Evolutionary conservation across 2,329 filamentous ascomycete genomes (phyloP).

Genomic region (Fusarium virguliforme): DNA sequence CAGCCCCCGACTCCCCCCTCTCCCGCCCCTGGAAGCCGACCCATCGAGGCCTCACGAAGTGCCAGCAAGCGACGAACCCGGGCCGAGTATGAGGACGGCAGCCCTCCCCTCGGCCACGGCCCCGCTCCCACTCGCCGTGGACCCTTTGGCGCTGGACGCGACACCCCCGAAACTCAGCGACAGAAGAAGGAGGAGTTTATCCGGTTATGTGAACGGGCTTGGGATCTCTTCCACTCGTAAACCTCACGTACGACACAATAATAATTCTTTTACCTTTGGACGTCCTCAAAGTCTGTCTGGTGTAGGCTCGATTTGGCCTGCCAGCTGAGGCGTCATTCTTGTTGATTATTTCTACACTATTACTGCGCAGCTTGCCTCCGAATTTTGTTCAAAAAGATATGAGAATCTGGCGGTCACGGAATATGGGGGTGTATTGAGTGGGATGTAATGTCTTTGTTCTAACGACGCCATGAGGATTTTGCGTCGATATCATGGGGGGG

Average conservation of each 20-base stretch:
- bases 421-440: slow-evolving; percentile 35
- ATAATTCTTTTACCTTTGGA: slow-evolving; percentile 43
- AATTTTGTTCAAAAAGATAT: slow-evolving; percentile 46
- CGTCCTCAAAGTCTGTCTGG: slow-evolving; percentile 28
- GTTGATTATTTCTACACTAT: slow-evolving; percentile 48
- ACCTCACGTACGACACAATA: slow-evolving; percentile 22
- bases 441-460: slow-evolving; percentile 51
- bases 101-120: slow-evolving; percentile 85
- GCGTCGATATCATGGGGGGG: slow-evolving; percentile 40
- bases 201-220: slow-evolving; percentile 86
- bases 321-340: slow-evolving; percentile 43
- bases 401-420: slow-evolving; percentile 37
- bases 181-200: slow-evolving; percentile 96
- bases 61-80: slow-evolving; percentile 82
- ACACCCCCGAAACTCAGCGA: slow-evolving; percentile 85
- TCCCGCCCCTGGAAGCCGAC: slow-evolving; percentile 71
- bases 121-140: slow-evolving; percentile 74
- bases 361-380: slow-evolving; percentile 38
- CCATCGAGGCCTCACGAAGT: slow-evolving; percentile 69
- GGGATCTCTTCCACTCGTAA: slow-evolving; percentile 97
- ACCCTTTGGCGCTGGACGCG: slow-evolving; percentile 85
- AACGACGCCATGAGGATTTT: slow-evolving; percentile 50
- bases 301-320: slow-evolving; percentile 21
- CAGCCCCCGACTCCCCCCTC: slow-evolving; percentile 94
- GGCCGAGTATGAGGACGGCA: slow-evolving; percentile 95